A percentile compares a stretch with the other conserved stretches of the same genome.
These are phyloP conservation scores for Pyracantha coccinea DNA, from an alignment of 331 rosid species.

Conservation along the genomic window DNA sequence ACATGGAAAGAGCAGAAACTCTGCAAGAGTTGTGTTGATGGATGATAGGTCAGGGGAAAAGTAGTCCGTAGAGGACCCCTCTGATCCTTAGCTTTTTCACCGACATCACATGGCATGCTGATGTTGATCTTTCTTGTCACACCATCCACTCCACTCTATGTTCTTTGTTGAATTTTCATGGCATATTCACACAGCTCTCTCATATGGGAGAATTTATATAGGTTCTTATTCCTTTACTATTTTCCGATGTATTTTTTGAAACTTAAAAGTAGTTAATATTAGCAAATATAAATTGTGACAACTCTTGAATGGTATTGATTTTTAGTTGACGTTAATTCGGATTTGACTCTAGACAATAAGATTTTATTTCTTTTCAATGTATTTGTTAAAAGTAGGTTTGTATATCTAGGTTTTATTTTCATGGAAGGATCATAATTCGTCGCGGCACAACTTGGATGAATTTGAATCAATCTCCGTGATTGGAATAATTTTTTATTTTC, in stretches of 20 bases:
- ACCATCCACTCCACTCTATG: slow-evolving; percentile 7
- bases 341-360: neutral
- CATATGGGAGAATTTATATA: neutral
- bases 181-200: neutral
- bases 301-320: neutral
- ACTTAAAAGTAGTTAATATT: neutral
- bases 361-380: neutral
- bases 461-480: neutral
- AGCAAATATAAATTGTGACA: neutral
- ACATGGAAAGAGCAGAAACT: slow-evolving; percentile 10
- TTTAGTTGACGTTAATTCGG: neutral
- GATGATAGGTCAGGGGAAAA: slow-evolving; percentile 15
- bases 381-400: neutral
- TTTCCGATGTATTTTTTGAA: neutral
- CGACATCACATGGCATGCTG: slow-evolving; percentile 18
- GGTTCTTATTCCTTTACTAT: neutral
- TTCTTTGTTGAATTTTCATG: neutral
- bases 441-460: neutral
- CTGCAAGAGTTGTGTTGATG: neutral
- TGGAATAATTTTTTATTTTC: neutral
- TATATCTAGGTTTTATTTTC: too few relatives aligned
- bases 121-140: slow-evolving; percentile 17
- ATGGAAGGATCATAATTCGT: too few relatives aligned
- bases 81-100: neutral
- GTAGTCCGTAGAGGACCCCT: neutral